Evolutionary conservation across 768 basidiomycete species (phyloP).

Genomic region (Cystobasidiopsis lactophilus): DNA sequence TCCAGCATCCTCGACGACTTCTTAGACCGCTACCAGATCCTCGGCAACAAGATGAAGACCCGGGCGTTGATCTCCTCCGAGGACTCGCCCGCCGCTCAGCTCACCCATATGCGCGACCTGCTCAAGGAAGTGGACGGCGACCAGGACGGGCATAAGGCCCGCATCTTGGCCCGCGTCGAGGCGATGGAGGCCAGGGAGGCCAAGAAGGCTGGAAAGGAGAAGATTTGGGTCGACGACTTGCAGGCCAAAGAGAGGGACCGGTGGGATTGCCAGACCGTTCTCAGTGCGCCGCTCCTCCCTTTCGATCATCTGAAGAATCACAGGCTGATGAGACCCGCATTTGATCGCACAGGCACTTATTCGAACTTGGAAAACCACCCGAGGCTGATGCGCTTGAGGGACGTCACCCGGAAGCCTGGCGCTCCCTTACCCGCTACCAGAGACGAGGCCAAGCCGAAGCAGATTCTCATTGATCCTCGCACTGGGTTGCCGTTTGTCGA

Average conservation of each 20-base stretch:
- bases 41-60: slow-evolving; percentile 64
- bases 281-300: slow-evolving; percentile 40
- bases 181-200: slow-evolving; percentile 24
- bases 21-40: slow-evolving; percentile 67
- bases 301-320: neutral
- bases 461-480: slow-evolving; percentile 48
- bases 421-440: neutral
- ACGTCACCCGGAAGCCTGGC: neutral
- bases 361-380: slow-evolving; percentile 98
- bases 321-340: neutral
- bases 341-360: slow-evolving; percentile 46
- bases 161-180: slow-evolving; percentile 19
- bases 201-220: slow-evolving; percentile 16
- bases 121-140: slow-evolving; percentile 18
- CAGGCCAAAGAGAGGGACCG: slow-evolving; percentile 35
- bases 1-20: slow-evolving; percentile 81
- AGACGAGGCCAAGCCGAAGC: slow-evolving; percentile 31
- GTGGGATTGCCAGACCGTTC: slow-evolving; percentile 93
- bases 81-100: slow-evolving; percentile 32
- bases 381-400: slow-evolving; percentile 50
- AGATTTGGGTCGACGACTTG: slow-evolving; percentile 26
- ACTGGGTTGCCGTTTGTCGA: slow-evolving; percentile 49
- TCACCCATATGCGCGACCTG: slow-evolving; percentile 54
- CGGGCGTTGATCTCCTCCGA: no score
- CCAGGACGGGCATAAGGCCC: slow-evolving; percentile 28